Percentiles rank a stretch among this genome's conserved stretches.
Evolutionary conservation across 2,329 filamentous ascomycete genomes (phyloP).

Genomic region (Colletotrichum agaves): DNA sequence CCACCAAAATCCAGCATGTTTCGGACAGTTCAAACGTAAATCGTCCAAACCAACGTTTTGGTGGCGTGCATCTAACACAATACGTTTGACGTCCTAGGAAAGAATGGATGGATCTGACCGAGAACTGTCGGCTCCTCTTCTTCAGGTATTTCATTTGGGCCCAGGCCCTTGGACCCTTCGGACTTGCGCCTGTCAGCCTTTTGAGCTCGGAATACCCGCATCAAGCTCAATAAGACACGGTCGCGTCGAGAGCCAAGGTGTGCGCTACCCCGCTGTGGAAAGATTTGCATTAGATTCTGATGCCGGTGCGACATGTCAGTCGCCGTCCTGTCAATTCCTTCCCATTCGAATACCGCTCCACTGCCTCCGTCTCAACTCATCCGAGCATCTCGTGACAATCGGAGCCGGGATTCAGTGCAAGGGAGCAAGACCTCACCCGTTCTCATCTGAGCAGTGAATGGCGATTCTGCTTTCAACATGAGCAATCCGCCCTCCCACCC

Average conservation of each 20-base stretch:
- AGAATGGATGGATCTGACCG: too few relatives aligned
- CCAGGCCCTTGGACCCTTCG: too few relatives aligned
- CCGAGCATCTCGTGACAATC: not conserved
- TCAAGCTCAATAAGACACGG: too few relatives aligned
- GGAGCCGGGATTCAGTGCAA: not conserved
- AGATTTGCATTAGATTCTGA: too few relatives aligned
- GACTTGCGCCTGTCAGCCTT: too few relatives aligned
- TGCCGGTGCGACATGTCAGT: not conserved
- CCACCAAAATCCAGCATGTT: not conserved
- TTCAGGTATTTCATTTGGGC: too few relatives aligned
- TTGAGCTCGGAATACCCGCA: too few relatives aligned
- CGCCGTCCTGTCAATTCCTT: not conserved
- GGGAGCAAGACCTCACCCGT: not conserved
- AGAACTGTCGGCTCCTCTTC: too few relatives aligned
- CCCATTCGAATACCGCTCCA: not conserved
- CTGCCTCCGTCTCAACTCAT: not conserved
- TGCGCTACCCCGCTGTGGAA: too few relatives aligned
- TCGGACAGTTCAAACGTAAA: too few relatives aligned
- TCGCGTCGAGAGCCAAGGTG: too few relatives aligned
- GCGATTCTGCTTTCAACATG: not conserved
- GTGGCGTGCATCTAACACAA: not conserved
- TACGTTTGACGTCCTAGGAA: too few relatives aligned
- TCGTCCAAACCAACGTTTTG: not conserved
- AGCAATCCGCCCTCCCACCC: not conserved
- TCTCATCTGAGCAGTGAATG: not conserved